Conservation (phyloP, 2,329 filamentous ascomycete species). For the Corinectria fuckeliana region DNA sequence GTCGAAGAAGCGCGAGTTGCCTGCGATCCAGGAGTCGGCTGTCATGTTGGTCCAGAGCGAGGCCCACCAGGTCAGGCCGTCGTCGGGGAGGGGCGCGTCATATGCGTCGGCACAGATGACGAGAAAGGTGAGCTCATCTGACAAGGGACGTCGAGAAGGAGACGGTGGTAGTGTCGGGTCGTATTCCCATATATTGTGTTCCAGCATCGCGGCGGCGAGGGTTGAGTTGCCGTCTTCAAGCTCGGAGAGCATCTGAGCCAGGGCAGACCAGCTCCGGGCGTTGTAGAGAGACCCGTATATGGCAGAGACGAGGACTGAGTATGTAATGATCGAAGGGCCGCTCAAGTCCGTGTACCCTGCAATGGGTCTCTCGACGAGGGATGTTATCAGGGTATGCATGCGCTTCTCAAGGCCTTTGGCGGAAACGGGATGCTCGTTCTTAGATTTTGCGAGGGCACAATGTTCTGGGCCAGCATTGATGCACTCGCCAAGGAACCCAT, state of each 20-base stretch:
- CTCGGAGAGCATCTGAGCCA: slow-evolving; percentile 10
- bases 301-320: slow-evolving; percentile 48
- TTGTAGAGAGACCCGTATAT: slow-evolving; percentile 54
- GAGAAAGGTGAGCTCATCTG: slow-evolving; percentile 48
- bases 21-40: slow-evolving; percentile 51
- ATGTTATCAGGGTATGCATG: slow-evolving; percentile 47
- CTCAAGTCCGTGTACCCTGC: slow-evolving; percentile 46
- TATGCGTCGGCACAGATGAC: slow-evolving; percentile 56
- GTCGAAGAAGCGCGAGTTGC: slow-evolving; percentile 53
- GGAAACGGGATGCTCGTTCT: slow-evolving; percentile 38
- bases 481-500: slow-evolving; percentile 59
- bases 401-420: slow-evolving; percentile 46
- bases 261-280: slow-evolving; percentile 46
- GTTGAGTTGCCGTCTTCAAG: slow-evolving; percentile 35
- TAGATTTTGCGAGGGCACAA: slow-evolving; percentile 51
- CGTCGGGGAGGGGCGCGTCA: slow-evolving; percentile 48
- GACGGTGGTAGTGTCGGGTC: slow-evolving; percentile 46
- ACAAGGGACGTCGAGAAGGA: slow-evolving; percentile 38
- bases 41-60: slow-evolving; percentile 57
- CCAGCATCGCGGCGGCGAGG: slow-evolving; percentile 48
- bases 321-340: slow-evolving; percentile 54
- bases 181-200: slow-evolving; percentile 48
- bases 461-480: slow-evolving; percentile 53
- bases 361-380: slow-evolving; percentile 47
- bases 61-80: slow-evolving; percentile 53